Evolutionary conservation across 2,329 filamentous ascomycete genomes (phyloP).

Genomic region (Penicillium verrucosum): DNA sequence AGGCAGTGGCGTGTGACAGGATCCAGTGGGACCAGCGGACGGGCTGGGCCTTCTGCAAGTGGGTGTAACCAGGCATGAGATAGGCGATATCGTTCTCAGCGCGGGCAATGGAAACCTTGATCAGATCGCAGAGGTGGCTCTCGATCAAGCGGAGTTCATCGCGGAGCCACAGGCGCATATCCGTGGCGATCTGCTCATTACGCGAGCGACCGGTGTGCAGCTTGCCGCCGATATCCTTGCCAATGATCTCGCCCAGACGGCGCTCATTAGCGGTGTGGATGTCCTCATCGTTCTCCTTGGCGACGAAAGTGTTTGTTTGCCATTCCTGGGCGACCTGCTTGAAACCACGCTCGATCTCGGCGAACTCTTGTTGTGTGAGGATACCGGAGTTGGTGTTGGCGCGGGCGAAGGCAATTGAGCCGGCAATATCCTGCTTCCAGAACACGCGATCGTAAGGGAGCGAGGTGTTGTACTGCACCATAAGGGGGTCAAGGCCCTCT

Average conservation of each 20-base stretch:
- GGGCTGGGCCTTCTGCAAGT: slow-evolving; percentile 77
- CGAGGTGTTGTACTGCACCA: slow-evolving; percentile 79
- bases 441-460: slow-evolving; percentile 76
- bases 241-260: slow-evolving; percentile 76
- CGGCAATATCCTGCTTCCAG: slow-evolving; percentile 76
- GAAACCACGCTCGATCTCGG: slow-evolving; percentile 70
- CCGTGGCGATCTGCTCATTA: slow-evolving; percentile 86
- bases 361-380: slow-evolving; percentile 69
- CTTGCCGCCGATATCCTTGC: slow-evolving; percentile 80
- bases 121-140: slow-evolving; percentile 62
- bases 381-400: slow-evolving; percentile 75
- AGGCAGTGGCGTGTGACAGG: slow-evolving; percentile 69
- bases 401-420: slow-evolving; percentile 75
- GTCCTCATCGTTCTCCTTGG: slow-evolving; percentile 49
- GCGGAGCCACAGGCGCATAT: slow-evolving; percentile 86
- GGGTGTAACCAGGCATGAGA: slow-evolving; percentile 86
- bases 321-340: slow-evolving; percentile 51
- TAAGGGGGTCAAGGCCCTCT: slow-evolving; percentile 81
- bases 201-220: slow-evolving; percentile 83
- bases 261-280: slow-evolving; percentile 72
- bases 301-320: slow-evolving; percentile 38
- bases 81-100: slow-evolving; percentile 72
- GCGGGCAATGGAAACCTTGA: slow-evolving; percentile 65
- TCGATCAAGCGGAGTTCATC: slow-evolving; percentile 71
- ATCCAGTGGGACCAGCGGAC: slow-evolving; percentile 82